These are phyloP conservation scores for Podospora pseudopauciseta DNA, from an alignment of 495 filamentous ascomycete species.

Conservation along the genomic window DNA sequence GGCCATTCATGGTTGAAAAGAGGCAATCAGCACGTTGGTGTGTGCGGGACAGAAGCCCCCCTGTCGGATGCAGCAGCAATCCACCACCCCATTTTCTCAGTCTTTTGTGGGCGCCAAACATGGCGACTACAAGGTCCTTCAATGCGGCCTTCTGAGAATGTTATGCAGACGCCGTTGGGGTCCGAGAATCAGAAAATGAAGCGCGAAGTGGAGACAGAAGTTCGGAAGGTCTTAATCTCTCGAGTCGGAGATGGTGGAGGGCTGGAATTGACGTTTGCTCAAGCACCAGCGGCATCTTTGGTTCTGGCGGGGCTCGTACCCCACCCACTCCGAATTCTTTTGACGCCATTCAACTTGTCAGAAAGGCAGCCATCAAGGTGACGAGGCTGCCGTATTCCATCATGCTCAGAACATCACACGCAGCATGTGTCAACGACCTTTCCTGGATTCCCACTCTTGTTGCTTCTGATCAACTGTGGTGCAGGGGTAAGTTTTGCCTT, in stretches of 20 bases:
- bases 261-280: not conserved
- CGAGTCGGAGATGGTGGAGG: not conserved
- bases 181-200: not conserved
- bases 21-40: not conserved
- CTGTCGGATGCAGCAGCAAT: conserved; percentile 19
- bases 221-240: not conserved
- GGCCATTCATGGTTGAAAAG: not conserved
- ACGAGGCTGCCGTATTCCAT: not conserved
- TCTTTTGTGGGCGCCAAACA: not conserved
- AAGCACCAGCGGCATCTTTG: not conserved
- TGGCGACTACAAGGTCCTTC: not conserved
- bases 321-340: not conserved
- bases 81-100: conserved; percentile 9
- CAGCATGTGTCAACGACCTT: not conserved
- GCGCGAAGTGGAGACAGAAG: not conserved
- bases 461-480: not conserved
- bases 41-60: conserved; percentile 11
- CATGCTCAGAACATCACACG: not conserved
- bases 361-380: not conserved
- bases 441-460: not conserved
- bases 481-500: no score
- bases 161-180: not conserved
- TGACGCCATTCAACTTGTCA: not conserved
- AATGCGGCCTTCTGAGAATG: not conserved
- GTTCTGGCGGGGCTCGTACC: not conserved